A percentile compares a stretch with the other conserved stretches of the same genome.
These are phyloP conservation scores for Kitagawia praeruptora DNA, from an alignment of 129 eudicot genomes.

Conservation along the genomic window DNA sequence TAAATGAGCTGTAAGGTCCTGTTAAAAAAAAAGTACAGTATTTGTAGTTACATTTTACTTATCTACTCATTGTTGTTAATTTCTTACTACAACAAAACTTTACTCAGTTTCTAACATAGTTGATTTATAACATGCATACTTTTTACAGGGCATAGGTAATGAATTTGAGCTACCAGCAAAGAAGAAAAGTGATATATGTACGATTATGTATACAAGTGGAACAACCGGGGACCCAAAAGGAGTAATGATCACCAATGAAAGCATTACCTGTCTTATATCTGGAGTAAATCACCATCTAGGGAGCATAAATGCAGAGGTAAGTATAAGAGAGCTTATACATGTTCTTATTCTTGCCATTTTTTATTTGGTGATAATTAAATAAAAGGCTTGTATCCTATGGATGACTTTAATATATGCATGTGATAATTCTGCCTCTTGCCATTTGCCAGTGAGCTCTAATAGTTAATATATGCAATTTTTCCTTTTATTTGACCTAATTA, in stretches of 20 bases:
- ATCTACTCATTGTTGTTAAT: no score
- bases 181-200: slow-evolving; percentile 69
- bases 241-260: slow-evolving; percentile 75
- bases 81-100: no score
- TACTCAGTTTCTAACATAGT: not conserved
- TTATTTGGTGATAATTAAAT: not conserved
- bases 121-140: not conserved
- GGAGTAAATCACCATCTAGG: slow-evolving; percentile 66
- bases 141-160: slow-evolving; percentile 39
- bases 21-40: no score
- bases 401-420: not conserved
- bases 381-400: not conserved
- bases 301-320: slow-evolving; percentile 77
- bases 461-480: not conserved
- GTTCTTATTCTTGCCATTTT: not conserved
- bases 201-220: slow-evolving; percentile 96
- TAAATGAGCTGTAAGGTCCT: not conserved
- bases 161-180: slow-evolving; percentile 53
- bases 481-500: not conserved
- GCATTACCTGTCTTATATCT: slow-evolving; percentile 65
- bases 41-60: no score
- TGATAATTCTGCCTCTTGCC: not conserved
- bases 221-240: slow-evolving; percentile 98
- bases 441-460: not conserved
- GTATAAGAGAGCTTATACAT: not conserved